phyloP scores from a whole-genome alignment of 768 basidiomycete genomes.

The Candolleomyces efflorescens region DNA sequence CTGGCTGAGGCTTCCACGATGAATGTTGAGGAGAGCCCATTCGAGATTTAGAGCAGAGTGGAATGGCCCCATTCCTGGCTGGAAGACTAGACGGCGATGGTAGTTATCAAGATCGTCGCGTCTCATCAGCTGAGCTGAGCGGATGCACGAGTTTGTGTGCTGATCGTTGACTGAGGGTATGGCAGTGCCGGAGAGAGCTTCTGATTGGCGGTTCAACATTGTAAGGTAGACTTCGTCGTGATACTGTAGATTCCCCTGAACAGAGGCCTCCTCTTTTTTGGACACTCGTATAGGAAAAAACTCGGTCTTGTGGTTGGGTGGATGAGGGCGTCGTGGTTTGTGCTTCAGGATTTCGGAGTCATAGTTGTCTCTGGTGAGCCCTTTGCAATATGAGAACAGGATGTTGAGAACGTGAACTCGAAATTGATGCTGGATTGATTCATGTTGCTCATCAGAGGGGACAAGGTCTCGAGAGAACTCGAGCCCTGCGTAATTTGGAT shows the following conservation, averaged over 20 bases:
- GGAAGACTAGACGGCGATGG: conserved; percentile 15
- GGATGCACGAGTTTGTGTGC: conserved; percentile 16
- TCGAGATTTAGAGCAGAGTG: conserved; percentile 21
- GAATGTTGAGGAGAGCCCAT: conserved; percentile 19
- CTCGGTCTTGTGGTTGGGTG: conserved; percentile 16
- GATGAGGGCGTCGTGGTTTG: conserved; percentile 12
- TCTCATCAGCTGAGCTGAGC: conserved; percentile 9
- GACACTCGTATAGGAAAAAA: conserved; percentile 15
- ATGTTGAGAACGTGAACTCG: conserved; percentile 5
- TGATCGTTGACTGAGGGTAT: conserved; percentile 20
- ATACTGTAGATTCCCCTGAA: conserved; percentile 18
- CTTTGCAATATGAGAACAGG: background rate
- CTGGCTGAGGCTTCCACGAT: conserved; percentile 16
- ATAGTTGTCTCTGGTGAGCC: background rate
- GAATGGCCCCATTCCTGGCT: conserved; percentile 25
- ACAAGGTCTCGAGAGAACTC: conserved; percentile 5
- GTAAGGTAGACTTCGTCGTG: conserved; percentile 17
- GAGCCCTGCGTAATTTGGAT: background rate
- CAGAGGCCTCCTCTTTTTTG: conserved; percentile 23
- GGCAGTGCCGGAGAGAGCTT: conserved; percentile 13
- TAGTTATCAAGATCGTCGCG: conserved; percentile 13
- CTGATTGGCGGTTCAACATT: conserved; percentile 11
- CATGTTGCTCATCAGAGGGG: background rate
- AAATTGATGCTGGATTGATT: background rate
- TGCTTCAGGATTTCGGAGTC: conserved; percentile 8